Evolutionary conservation across 768 basidiomycete species (phyloP).

Genomic region (Mrakia blollopis): DNA sequence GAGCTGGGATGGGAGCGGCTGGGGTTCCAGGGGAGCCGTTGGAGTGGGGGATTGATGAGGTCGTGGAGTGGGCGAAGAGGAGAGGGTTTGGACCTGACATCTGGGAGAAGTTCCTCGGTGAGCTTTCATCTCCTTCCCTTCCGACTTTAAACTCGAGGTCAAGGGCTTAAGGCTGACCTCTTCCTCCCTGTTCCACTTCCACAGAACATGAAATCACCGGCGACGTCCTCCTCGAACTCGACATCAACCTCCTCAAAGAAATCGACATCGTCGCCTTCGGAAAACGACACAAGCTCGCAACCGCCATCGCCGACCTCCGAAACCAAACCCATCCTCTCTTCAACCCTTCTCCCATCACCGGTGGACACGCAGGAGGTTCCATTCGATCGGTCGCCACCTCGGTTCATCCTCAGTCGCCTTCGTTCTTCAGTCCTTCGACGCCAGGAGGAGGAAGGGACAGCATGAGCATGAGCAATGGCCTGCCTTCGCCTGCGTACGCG

Average conservation of each 20-base stretch:
- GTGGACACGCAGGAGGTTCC: neutral
- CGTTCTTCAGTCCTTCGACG: neutral
- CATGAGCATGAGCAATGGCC: neutral
- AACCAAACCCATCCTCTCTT: conserved; percentile 39
- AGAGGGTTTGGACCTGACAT: conserved; percentile 82
- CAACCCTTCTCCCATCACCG: neutral
- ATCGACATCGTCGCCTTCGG: conserved; percentile 92
- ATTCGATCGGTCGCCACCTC: conserved; percentile 7
- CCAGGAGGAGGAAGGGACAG: conserved; percentile 5
- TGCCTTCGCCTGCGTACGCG: conserved; percentile 2
- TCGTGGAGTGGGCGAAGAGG: conserved; percentile 75
- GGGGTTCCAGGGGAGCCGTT: conserved; percentile 28
- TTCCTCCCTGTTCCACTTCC: neutral
- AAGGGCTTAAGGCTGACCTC: neutral
- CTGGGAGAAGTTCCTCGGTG: conserved; percentile 79
- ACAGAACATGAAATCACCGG: conserved; percentile 98
- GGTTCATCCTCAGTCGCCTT: conserved; percentile 12
- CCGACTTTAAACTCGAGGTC: neutral
- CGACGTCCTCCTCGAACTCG: conserved; percentile 91
- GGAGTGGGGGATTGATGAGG: conserved; percentile 83
- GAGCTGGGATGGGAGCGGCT: conserved; percentile 6
- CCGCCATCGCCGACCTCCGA: conserved; percentile 82
- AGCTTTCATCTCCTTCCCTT: conserved; percentile 38
- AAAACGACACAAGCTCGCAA: conserved; percentile 85
- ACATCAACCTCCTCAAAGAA: conserved; percentile 84